Evolutionary conservation across 2,329 filamentous ascomycete species (phyloP).

Genomic region (Aspergillus jensenii): DNA sequence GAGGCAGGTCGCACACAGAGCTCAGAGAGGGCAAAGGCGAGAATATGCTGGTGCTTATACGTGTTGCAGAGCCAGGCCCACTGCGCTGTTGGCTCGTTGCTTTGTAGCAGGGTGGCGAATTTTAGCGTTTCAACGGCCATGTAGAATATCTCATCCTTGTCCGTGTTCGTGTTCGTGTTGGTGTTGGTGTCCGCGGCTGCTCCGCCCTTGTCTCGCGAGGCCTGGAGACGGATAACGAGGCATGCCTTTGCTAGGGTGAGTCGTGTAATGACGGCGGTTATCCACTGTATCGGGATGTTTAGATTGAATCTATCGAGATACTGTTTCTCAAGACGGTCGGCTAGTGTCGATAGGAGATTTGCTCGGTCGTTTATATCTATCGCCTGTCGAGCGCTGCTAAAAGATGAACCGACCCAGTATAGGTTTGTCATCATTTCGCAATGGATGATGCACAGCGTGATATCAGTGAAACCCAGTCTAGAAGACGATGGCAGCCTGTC

Average conservation of each 20-base stretch:
- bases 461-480: constrained; percentile 22
- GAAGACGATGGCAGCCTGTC: constrained; percentile 1
- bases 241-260: constrained; percentile 71
- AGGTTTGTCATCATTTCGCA: background rate
- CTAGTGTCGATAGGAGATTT: background rate
- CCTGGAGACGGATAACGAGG: constrained; percentile 37
- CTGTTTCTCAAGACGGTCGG: constrained; percentile 17
- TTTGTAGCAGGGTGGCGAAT: constrained; percentile 60
- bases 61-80: constrained; percentile 60
- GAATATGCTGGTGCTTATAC: constrained; percentile 58
- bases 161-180: background rate
- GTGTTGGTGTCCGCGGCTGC: no score
- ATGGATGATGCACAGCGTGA: constrained; percentile 1
- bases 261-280: constrained; percentile 60
- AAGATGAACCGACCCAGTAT: background rate
- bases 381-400: background rate
- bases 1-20: constrained; percentile 40
- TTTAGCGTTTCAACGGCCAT: constrained; percentile 61
- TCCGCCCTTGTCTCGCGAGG: constrained; percentile 5
- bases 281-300: constrained; percentile 55
- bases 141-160: background rate
- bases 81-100: constrained; percentile 53
- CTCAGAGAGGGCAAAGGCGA: constrained; percentile 56
- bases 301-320: constrained; percentile 37
- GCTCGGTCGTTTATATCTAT: background rate